Evolutionary conservation across 2,329 filamentous ascomycete species (phyloP).

Genomic region (Phaeosphaeriaceae sp.): DNA sequence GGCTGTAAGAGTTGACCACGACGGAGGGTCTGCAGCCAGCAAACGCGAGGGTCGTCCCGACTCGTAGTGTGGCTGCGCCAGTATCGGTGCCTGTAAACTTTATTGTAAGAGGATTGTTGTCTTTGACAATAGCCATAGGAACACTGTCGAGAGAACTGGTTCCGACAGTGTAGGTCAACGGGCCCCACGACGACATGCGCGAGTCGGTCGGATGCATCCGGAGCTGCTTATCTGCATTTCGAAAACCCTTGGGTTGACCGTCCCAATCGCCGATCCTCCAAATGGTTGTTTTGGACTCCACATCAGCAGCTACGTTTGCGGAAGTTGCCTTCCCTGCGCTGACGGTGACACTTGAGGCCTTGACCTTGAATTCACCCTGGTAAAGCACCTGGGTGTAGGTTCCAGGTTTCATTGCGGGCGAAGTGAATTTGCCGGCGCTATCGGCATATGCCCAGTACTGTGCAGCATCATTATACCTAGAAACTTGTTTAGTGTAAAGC

Average conservation of each 20-base stretch:
- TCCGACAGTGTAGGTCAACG: conserved; percentile 68
- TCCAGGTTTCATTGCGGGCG: conserved; percentile 71
- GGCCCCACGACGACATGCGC: conserved; percentile 68
- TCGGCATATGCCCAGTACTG: conserved; percentile 71
- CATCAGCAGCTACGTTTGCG: conserved; percentile 59
- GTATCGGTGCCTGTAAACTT: conserved; percentile 63
- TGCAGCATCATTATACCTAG: conserved; percentile 57
- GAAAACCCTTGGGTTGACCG: conserved; percentile 65
- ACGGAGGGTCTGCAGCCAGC: conserved; percentile 65
- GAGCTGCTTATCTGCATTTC: conserved; percentile 70
- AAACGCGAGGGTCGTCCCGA: conserved; percentile 70
- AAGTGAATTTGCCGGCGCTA: conserved; percentile 65
- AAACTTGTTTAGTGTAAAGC: background rate
- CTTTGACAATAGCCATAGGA: conserved; percentile 71
- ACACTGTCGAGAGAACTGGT: conserved; percentile 61
- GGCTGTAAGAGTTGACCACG: conserved; percentile 63
- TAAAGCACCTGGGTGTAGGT: conserved; percentile 74
- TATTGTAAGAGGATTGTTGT: conserved; percentile 67
- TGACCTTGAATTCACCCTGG: conserved; percentile 65
- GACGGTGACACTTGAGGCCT: conserved; percentile 54
- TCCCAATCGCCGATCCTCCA: conserved; percentile 73
- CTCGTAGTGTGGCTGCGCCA: conserved; percentile 64
- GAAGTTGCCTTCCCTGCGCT: conserved; percentile 57
- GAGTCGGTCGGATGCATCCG: conserved; percentile 73
- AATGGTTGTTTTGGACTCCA: conserved; percentile 59